Evolutionary conservation across 2,329 filamentous ascomycete genomes (phyloP).

Genomic region (Hypomyces rosellus): DNA sequence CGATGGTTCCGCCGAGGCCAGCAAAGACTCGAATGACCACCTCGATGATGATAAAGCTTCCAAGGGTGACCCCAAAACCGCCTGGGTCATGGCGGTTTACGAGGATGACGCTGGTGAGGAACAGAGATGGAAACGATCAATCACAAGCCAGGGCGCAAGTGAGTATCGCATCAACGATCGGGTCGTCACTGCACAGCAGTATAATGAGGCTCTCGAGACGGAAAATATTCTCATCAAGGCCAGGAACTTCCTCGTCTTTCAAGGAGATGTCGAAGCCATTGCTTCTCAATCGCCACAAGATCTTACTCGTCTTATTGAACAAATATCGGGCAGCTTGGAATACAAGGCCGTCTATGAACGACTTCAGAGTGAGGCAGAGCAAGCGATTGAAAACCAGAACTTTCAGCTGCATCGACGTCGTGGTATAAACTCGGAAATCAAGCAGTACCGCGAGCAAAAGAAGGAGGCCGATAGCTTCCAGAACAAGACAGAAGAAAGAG

Average conservation of each 20-base stretch:
- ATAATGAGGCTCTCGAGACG: constrained; percentile 84
- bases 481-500: constrained; percentile 81
- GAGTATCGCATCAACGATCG: constrained; percentile 97
- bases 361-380: constrained; percentile 79
- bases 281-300: constrained; percentile 92
- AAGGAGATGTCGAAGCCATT: constrained; percentile 95
- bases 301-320: constrained; percentile 87
- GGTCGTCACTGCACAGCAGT: constrained; percentile 79
- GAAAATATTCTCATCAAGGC: constrained; percentile 98
- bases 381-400: constrained; percentile 80
- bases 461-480: constrained; percentile 91
- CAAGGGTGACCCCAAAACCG: constrained; percentile 82
- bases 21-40: constrained; percentile 57
- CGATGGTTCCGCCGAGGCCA: constrained; percentile 67
- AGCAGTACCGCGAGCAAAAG: constrained; percentile 96
- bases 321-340: constrained; percentile 93
- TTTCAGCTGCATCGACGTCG: constrained; percentile 83
- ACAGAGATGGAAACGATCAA: constrained; percentile 91
- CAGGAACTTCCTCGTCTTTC: constrained; percentile 95
- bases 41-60: constrained; percentile 58
- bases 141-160: constrained; percentile 80
- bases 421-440: constrained; percentile 96
- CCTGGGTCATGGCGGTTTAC: constrained; percentile 99
- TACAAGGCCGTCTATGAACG: constrained; percentile 91
- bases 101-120: constrained; percentile 94